Evolutionary conservation across 2,329 filamentous ascomycete species (phyloP).

Genomic region (Colletotrichum sp.): DNA sequence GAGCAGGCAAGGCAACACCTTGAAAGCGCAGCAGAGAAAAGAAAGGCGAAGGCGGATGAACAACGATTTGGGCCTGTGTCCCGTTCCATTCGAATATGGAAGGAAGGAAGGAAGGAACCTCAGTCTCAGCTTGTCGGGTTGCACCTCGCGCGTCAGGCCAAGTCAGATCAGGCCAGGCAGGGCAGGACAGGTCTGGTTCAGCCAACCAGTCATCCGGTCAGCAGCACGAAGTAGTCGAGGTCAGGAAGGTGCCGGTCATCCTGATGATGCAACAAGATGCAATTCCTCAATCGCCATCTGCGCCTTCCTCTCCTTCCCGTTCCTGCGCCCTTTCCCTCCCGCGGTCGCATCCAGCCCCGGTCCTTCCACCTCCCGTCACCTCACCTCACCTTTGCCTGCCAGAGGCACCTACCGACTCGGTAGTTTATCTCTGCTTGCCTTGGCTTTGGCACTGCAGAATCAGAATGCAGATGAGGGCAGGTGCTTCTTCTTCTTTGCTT

Average conservation of each 20-base stretch:
- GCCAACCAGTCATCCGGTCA: neutral
- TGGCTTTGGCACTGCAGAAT: neutral
- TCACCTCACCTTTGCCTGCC: neutral
- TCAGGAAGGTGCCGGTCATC: neutral
- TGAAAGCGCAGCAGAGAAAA: neutral
- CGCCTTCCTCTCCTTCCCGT: neutral
- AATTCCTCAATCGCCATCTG: neutral
- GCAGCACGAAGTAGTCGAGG: neutral
- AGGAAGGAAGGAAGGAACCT: neutral
- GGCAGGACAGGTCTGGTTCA: neutral
- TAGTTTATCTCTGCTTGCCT: neutral
- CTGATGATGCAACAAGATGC: neutral
- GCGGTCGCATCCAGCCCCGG: neutral
- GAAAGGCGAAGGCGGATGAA: neutral
- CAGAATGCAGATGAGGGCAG: neutral
- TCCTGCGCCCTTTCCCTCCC: neutral
- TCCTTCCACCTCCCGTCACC: neutral
- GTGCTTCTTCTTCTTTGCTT: neutral
- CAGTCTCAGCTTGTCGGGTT: neutral
- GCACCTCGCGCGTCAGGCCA: neutral
- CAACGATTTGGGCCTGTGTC: neutral
- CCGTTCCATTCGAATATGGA: neutral
- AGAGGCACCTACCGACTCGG: neutral
- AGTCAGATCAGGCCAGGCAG: neutral
- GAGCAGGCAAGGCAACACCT: neutral